Base-by-base conservation (phyloP, 768 basidiomycete species). In the Lentinula guzmanii region DNA sequence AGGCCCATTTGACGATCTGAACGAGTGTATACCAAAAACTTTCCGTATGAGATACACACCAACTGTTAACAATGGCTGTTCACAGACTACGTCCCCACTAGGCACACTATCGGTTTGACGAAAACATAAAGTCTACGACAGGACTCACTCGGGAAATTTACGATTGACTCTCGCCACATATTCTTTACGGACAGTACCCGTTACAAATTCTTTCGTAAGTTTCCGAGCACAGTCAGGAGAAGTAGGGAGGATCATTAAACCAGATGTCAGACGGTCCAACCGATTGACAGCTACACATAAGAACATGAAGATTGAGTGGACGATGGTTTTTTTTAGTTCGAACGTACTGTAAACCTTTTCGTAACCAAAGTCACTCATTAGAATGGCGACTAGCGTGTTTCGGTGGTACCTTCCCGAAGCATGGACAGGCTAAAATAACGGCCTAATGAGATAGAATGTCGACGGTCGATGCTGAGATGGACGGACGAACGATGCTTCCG, bases 1-100 rank as follows among this genome's bases (percentile, higher is more conserved):
- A 99, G 74, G 3, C 97, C 97, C 87, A 98, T 95, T 70, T 98
- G 95, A 56, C 95, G 82, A 74, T 99, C 97, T 1, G 98, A 28
- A 48, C 18, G 21, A 48, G 21, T 48, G 3, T 21, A 28, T 2
- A 7, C 8, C 18, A n/a, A 1, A 3, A 48, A 48, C 11, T 4
- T 48, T 48, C 21, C 5, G 5, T 3, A 48, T 7, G 6, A 3
- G 45, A 28, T 28, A 48, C 46, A 11, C 46, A 48, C 46, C 46
- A 9, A 48, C 86, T 0, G 94, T 95, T 61, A 99, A 73, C 6
- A 99, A 75, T 1, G 94, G 92, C 68, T 93, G 79, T 63, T 95
- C 92, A 63, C 94, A 94, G 0, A 81, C 72, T n/a, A 93, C 75
- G 68, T 95, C 90, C 58, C 82, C 88, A 45, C 95, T 95, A 58